Conservation (phyloP, 768 basidiomycete genomes). For the Leccinum longicurvipes region DNA sequence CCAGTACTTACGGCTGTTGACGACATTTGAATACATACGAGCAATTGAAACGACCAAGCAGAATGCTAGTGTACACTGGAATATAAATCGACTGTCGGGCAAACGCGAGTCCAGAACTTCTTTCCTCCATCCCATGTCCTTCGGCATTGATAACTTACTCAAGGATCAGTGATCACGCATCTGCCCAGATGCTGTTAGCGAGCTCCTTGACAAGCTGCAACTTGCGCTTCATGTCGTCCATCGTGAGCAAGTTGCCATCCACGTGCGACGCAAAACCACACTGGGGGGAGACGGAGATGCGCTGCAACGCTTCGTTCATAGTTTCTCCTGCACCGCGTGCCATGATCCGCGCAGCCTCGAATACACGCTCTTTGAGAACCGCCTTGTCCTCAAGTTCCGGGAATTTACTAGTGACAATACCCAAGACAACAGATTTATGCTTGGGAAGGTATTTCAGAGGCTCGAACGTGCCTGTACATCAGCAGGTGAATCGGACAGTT, state of each 20-base stretch:
- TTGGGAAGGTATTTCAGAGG: constrained; percentile 32
- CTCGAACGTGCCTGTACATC: constrained; percentile 27
- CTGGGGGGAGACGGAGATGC: background rate
- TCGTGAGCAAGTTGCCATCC: background rate
- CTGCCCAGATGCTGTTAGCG: background rate
- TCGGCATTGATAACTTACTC: background rate
- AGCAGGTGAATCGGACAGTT: background rate
- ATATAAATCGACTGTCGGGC: background rate
- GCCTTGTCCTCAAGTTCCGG: constrained; percentile 40
- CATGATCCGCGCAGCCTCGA: background rate
- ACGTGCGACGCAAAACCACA: background rate
- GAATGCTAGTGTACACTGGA: too few species aligned
- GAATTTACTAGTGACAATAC: constrained; percentile 43
- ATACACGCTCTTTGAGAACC: background rate
- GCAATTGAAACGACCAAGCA: too few species aligned
- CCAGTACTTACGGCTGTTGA: too few species aligned
- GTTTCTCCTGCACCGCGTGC: background rate
- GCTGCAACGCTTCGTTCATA: background rate
- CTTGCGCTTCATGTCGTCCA: background rate
- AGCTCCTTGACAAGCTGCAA: background rate
- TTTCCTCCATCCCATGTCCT: background rate
- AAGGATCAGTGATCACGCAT: background rate
- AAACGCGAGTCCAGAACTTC: background rate
- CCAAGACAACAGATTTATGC: constrained; percentile 40
- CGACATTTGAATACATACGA: background rate